Percentiles rank a stretch among this genome's conserved stretches.
Evolutionary conservation across 768 basidiomycete genomes (phyloP).

Genomic region (Tylopilus intermedius): DNA sequence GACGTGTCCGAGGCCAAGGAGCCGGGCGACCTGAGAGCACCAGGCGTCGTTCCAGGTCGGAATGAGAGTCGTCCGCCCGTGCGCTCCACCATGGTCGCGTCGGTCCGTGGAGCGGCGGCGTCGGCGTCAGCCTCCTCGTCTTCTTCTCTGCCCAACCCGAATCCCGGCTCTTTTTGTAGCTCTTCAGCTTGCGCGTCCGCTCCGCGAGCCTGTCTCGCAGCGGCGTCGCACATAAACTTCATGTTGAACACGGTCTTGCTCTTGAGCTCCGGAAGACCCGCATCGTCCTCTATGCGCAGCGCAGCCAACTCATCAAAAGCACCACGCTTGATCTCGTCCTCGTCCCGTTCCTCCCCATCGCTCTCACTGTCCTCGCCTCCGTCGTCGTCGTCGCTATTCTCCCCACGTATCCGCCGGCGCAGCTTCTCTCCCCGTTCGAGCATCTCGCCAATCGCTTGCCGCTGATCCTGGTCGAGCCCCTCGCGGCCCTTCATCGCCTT

Average conservation of each 20-base stretch:
- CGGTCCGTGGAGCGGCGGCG: conserved; percentile 26
- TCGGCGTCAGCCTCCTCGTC: conserved; percentile 22
- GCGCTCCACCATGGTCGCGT: conserved; percentile 41
- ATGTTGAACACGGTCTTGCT: conserved; percentile 82
- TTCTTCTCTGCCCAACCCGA: no score
- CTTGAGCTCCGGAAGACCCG: conserved; percentile 23
- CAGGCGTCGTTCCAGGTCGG: conserved; percentile 42
- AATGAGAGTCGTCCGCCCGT: conserved; percentile 24
- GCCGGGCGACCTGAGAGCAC: conserved; percentile 19
- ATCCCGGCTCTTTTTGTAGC: conserved; percentile 58
- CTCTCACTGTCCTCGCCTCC: conserved; percentile 45
- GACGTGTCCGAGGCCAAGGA: conserved; percentile 53
- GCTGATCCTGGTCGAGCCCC: conserved; percentile 58
- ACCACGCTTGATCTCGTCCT: conserved; percentile 49
- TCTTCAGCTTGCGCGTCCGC: conserved; percentile 65
- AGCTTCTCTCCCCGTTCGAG: conserved; percentile 76
- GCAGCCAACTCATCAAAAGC: conserved; percentile 76
- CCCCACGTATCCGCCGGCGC: conserved; percentile 68
- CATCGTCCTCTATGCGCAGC: conserved; percentile 40
- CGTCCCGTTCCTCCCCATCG: conserved; percentile 34
- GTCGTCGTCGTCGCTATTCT: conserved; percentile 52
- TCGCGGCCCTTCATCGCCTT: conserved; percentile 65
- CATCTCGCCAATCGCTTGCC: conserved; percentile 80
- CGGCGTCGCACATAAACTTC: conserved; percentile 98
- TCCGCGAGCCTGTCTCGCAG: conserved; percentile 55